Conservation (phyloP, 108 stramenopile species). For the Cyclotella distinguenda region DNA sequence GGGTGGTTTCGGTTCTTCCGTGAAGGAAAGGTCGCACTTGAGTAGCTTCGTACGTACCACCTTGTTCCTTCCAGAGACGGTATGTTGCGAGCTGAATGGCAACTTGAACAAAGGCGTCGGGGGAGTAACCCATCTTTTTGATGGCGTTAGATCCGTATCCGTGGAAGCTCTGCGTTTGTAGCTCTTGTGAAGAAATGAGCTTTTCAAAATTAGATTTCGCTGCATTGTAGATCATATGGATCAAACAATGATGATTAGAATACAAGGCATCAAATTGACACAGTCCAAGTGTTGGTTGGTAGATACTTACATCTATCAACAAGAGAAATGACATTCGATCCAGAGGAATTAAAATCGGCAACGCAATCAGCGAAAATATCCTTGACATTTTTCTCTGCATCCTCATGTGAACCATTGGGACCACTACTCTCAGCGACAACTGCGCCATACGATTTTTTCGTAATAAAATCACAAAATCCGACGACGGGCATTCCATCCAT, state of each 20-base stretch:
- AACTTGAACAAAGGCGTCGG: conserved; percentile 88
- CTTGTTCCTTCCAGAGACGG: conserved; percentile 71
- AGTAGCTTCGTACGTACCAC: conserved; percentile 83
- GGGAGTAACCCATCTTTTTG: conserved; percentile 76
- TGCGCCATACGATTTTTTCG: conserved; percentile 59
- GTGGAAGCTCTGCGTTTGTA: conserved; percentile 65
- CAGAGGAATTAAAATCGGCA: conserved; percentile 26
- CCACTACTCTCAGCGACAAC: conserved; percentile 20
- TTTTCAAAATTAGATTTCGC: conserved; percentile 50
- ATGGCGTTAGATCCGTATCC: conserved; percentile 75
- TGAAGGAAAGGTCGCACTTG: conserved; percentile 75
- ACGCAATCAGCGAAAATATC: conserved; percentile 60
- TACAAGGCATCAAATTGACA: background rate
- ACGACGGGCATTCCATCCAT: conserved; percentile 93
- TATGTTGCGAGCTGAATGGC: conserved; percentile 86
- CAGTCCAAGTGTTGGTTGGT: too few species aligned
- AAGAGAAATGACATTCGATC: conserved; percentile 25
- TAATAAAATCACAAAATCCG: conserved; percentile 60
- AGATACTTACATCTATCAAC: conserved; percentile 26
- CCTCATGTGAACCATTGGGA: conserved; percentile 17
- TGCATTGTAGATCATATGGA: background rate
- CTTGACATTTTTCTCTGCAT: conserved; percentile 47
- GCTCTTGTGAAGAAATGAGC: conserved; percentile 50
- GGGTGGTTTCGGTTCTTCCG: conserved; percentile 83
- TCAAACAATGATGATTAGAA: background rate